Evolutionary conservation across 495 filamentous ascomycete species (phyloP).

Genomic region (Neurospora sp.): DNA sequence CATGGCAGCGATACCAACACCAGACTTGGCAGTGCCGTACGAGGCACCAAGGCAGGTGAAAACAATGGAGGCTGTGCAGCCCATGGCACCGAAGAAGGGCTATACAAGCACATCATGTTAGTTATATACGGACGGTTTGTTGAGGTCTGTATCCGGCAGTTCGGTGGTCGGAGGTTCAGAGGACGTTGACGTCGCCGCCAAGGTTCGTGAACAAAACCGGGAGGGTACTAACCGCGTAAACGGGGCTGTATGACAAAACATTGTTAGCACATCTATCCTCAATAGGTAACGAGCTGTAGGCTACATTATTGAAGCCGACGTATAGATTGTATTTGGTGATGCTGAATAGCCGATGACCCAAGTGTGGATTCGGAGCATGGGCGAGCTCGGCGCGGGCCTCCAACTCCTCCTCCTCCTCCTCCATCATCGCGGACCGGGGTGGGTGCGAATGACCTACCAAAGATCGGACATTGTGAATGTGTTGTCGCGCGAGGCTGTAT

Average conservation of each 20-base stretch:
- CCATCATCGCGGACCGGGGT: neutral
- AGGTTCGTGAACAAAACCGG: neutral
- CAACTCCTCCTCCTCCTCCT: neutral
- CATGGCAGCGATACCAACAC: slow-evolving; percentile 97
- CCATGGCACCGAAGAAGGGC: slow-evolving; percentile 99
- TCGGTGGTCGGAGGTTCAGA: neutral
- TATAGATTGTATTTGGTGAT: neutral
- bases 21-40: slow-evolving; percentile 98
- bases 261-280: slow-evolving; percentile 11
- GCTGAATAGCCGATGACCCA: slow-evolving; percentile 6
- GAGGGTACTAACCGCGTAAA: slow-evolving; percentile 86
- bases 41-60: slow-evolving; percentile 98
- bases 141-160: neutral
- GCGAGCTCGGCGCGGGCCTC: slow-evolving; percentile 9
- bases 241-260: slow-evolving; percentile 54
- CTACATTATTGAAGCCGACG: neutral
- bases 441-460: slow-evolving; percentile 28
- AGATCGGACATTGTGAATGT: slow-evolving; percentile 33
- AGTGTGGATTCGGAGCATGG: slow-evolving; percentile 13
- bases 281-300: neutral
- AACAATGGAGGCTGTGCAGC: slow-evolving; percentile 94
- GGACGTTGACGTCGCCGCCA: neutral
- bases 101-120: slow-evolving; percentile 22
- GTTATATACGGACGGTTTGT: neutral
- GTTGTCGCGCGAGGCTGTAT: slow-evolving; percentile 19